A percentile compares a stretch with the other conserved stretches of the same genome.
phyloP scores from a whole-genome alignment of 306 rosid genomes.

The Prunus salicina region DNA sequence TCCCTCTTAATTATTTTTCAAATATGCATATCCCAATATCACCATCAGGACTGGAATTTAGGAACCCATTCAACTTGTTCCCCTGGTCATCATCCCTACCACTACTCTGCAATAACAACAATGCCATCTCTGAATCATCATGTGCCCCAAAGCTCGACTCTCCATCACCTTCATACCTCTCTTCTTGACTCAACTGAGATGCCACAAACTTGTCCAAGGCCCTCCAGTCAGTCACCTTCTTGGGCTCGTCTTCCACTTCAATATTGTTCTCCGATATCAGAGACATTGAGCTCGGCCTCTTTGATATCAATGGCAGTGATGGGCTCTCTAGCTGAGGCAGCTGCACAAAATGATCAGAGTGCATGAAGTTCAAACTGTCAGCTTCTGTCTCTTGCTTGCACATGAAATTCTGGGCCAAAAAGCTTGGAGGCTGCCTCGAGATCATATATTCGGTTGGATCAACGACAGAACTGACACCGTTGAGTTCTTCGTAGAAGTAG shows the following conservation, averaged over 20 bases:
- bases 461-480: slow-evolving; percentile 28
- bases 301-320: slow-evolving; percentile 50
- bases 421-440: slow-evolving; percentile 49
- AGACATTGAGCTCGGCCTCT: slow-evolving; percentile 52
- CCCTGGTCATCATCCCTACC: slow-evolving; percentile 44
- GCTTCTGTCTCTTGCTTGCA: slow-evolving; percentile 80
- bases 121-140: slow-evolving; percentile 39
- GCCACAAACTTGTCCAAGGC: slow-evolving; percentile 95
- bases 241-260: slow-evolving; percentile 36
- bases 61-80: slow-evolving; percentile 54
- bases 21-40: slow-evolving; percentile 94
- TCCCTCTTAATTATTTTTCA: slow-evolving; percentile 50
- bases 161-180: slow-evolving; percentile 42
- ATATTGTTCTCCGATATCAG: slow-evolving; percentile 37
- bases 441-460: slow-evolving; percentile 54
- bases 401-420: slow-evolving; percentile 41
- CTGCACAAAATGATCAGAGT: slow-evolving; percentile 46
- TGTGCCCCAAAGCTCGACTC: slow-evolving; percentile 48
- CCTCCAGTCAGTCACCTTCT: slow-evolving; percentile 88
- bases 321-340: slow-evolving; percentile 85
- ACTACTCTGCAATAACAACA: slow-evolving; percentile 49
- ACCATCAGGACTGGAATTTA: slow-evolving; percentile 56
- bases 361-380: slow-evolving; percentile 45
- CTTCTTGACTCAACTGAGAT: slow-evolving; percentile 79
- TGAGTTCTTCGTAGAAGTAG: slow-evolving; percentile 62